These are phyloP conservation scores for Globisporangium cystogenes DNA, from an alignment of 352 stramenopile genomes.

Conservation along the genomic window DNA sequence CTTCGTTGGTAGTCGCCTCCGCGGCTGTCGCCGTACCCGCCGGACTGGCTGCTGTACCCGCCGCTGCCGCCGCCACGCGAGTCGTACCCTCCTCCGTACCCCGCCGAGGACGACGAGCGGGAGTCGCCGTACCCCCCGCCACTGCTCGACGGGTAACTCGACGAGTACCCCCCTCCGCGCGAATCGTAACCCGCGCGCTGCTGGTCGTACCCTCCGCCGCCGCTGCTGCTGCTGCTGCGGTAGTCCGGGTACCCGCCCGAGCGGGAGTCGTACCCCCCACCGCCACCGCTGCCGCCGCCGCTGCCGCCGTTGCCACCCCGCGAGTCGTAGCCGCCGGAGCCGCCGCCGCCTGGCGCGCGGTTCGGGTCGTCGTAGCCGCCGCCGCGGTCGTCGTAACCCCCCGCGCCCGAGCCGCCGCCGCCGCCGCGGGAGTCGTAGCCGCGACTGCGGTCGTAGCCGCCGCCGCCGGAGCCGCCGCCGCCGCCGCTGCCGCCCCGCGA, in stretches of 20 bases:
- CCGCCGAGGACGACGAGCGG: constrained; percentile 18
- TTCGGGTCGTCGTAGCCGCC: constrained; percentile 13
- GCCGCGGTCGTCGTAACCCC: constrained; percentile 16
- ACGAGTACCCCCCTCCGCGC: constrained; percentile 4
- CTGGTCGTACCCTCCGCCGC: constrained; percentile 8
- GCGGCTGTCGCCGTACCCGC: neutral
- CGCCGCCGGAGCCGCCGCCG: constrained; percentile 13
- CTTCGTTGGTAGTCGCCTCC: constrained; percentile 3
- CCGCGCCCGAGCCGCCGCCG: constrained; percentile 18
- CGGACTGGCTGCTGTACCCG: constrained; percentile 14
- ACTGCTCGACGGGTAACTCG: constrained; percentile 6
- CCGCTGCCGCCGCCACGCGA: constrained; percentile 15
- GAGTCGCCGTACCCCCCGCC: constrained; percentile 20
- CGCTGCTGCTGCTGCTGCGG: constrained; percentile 3
- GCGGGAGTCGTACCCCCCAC: constrained; percentile 7
- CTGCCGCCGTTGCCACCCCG: constrained; percentile 14
- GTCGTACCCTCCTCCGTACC: constrained; percentile 16
- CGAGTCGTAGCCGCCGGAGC: constrained; percentile 19
- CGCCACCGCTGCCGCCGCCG: constrained; percentile 12
- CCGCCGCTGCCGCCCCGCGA: constrained; percentile 15
- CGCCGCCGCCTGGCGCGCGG: constrained; percentile 3
- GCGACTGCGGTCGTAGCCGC: constrained; percentile 19
- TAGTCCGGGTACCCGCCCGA: constrained; percentile 11
- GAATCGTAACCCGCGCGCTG: constrained; percentile 17
- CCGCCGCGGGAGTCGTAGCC: constrained; percentile 2